These are phyloP conservation scores for Fusarium incarnatum DNA, from an alignment of 2,329 filamentous ascomycete species.

Conservation along the genomic window DNA sequence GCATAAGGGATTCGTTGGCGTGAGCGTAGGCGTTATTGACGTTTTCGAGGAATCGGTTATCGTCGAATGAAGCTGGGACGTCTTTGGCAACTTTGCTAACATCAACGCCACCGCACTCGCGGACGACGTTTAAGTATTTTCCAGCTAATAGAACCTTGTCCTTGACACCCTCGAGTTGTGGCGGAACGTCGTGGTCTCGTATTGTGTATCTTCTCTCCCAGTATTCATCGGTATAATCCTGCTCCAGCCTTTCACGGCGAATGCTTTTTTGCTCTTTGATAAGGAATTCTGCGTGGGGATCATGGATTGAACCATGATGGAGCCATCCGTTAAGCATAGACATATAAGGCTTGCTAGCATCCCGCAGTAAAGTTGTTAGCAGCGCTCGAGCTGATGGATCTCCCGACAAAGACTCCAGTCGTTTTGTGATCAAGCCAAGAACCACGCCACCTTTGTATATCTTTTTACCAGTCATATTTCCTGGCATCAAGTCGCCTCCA, in stretches of 20 bases:
- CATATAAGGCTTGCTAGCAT: conserved; percentile 96
- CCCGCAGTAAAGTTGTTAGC: conserved; percentile 83
- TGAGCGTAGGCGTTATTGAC: conserved; percentile 95
- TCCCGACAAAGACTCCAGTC: conserved; percentile 89
- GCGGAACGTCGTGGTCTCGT: conserved; percentile 88
- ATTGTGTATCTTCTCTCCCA: conserved; percentile 99
- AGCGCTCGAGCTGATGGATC: conserved; percentile 88
- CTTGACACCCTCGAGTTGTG: conserved; percentile 89
- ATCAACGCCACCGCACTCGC: conserved; percentile 96
- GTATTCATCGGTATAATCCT: conserved; percentile 99
- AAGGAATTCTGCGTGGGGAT: conserved; percentile 93
- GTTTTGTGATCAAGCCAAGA: conserved; percentile 85
- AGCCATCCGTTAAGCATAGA: conserved; percentile 98
- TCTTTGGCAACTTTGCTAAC: conserved; percentile 89
- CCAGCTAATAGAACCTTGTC: conserved; percentile 95
- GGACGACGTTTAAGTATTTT: conserved; percentile 97
- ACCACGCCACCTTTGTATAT: conserved; percentile 97
- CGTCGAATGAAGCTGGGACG: conserved; percentile 92
- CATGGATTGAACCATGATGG: conserved; percentile 93
- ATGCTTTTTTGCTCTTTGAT: conserved; percentile 98
- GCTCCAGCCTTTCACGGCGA: conserved; percentile 86
- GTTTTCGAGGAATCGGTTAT: conserved; percentile 91
- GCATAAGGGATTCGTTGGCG: conserved; percentile 92
- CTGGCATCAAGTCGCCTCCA: conserved; percentile 82
- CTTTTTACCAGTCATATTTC: conserved; percentile 85